Evolutionary conservation across 78 protist species (phyloP).

Genomic region (Tieghemostelium lacteum): DNA sequence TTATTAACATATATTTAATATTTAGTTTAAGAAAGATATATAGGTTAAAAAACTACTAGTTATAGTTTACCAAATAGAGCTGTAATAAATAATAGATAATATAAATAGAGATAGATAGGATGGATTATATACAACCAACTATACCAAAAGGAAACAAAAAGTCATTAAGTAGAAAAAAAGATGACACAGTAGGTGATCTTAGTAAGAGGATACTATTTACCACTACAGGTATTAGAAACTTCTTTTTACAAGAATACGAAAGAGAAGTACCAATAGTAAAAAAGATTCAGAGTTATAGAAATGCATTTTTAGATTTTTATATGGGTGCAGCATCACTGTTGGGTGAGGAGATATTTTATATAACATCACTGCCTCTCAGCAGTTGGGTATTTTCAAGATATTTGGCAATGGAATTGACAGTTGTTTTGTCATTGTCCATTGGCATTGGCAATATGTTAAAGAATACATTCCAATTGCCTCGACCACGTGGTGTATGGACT

Average conservation of each 20-base stretch:
- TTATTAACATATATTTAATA: too few species aligned
- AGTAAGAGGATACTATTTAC: conserved; percentile 14
- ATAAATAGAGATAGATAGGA: conserved; percentile 5
- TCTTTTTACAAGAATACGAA: conserved; percentile 47
- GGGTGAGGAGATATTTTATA: conserved; percentile 61
- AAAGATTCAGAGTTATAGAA: conserved; percentile 71
- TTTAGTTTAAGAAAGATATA: too few species aligned
- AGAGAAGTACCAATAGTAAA: conserved; percentile 54
- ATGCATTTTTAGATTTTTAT: conserved; percentile 41
- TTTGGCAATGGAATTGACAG: conserved; percentile 19
- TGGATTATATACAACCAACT: not conserved
- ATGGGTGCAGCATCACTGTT: conserved; percentile 26
- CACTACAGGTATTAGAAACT: conserved; percentile 22
- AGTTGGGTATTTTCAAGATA: conserved; percentile 28
- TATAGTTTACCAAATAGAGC: too few species aligned
- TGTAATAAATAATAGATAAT: not conserved
- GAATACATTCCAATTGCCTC: conserved; percentile 45
- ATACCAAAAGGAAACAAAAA: not conserved
- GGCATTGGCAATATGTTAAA: conserved; percentile 51
- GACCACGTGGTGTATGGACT: conserved; percentile 32
- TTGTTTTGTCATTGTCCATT: conserved; percentile 52
- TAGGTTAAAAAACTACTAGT: too few species aligned
- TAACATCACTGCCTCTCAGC: conserved; percentile 30
- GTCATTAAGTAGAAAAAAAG: not conserved
- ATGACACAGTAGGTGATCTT: conserved; percentile 2